Conservation (phyloP, 495 filamentous ascomycete species). For the Neurospora sp. region DNA sequence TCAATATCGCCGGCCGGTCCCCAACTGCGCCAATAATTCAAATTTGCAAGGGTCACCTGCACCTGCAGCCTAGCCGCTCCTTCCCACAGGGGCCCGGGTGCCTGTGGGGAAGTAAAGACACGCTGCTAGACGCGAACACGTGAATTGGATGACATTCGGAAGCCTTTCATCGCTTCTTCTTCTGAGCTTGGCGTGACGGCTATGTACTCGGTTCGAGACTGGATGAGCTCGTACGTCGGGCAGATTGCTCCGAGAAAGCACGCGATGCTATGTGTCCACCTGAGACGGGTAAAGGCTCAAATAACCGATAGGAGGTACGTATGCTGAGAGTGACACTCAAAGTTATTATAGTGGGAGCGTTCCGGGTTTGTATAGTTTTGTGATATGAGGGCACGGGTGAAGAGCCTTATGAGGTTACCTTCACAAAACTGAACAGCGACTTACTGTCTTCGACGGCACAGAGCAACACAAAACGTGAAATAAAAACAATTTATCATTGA, state of each 20-base stretch:
- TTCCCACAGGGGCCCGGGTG: slow-evolving; percentile 11
- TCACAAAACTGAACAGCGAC: not conserved
- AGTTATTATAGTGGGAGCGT: not conserved
- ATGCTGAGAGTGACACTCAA: not conserved
- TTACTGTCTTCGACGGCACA: not conserved
- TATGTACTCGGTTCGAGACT: not conserved
- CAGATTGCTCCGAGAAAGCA: not conserved
- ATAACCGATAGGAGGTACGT: not conserved
- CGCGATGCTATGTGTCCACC: not conserved
- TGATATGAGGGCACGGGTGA: not conserved
- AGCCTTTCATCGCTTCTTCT: not conserved
- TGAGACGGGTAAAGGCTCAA: not conserved
- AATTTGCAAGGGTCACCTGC: not conserved
- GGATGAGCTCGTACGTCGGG: not conserved
- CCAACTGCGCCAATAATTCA: not conserved
- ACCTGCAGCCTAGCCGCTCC: not conserved
- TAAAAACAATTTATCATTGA: not conserved
- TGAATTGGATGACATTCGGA: slow-evolving; percentile 7
- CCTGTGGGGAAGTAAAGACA: slow-evolving; percentile 19
- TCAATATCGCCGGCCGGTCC: not conserved
- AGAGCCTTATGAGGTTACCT: not conserved
- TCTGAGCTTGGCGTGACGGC: not conserved
- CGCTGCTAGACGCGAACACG: slow-evolving; percentile 20
- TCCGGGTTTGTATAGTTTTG: not conserved
- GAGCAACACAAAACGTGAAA: not conserved